These are phyloP conservation scores for Ramaria rubella DNA, from an alignment of 768 basidiomycete species.

Conservation along the genomic window DNA sequence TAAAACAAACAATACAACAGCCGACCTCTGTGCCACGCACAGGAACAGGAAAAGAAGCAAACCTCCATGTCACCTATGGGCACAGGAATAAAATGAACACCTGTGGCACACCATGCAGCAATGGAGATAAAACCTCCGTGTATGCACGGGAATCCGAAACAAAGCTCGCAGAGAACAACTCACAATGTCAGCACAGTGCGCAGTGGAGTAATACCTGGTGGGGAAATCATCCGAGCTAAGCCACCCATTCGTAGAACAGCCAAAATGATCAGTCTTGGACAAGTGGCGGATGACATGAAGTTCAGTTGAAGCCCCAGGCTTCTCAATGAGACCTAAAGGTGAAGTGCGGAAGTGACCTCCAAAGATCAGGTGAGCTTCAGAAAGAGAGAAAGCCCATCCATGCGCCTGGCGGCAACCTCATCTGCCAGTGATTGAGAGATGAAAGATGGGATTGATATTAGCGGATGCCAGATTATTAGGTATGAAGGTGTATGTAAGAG, in stretches of 20 bases:
- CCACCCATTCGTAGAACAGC: background rate
- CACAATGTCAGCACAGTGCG: background rate
- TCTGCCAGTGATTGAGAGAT: background rate
- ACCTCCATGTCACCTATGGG: too few relatives aligned
- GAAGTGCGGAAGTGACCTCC: background rate
- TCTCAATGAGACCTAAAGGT: background rate
- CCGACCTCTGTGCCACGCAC: too few relatives aligned
- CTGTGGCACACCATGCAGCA: too few relatives aligned
- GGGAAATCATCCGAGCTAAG: background rate
- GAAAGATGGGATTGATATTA: slow-evolving; percentile 14
- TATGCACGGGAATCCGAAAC: too few relatives aligned
- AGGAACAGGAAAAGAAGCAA: too few relatives aligned
- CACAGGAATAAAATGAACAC: too few relatives aligned
- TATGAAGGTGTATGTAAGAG: background rate
- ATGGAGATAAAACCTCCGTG: too few relatives aligned
- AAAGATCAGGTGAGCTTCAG: background rate
- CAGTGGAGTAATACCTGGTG: background rate
- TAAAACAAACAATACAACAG: too few relatives aligned
- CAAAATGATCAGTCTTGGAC: background rate
- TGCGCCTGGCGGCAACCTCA: slow-evolving; percentile 2
- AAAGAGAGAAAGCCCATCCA: slow-evolving; percentile 10
- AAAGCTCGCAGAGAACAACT: too few relatives aligned
- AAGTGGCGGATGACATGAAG: background rate
- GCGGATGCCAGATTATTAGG: slow-evolving; percentile 20
- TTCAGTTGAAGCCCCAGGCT: background rate